phyloP scores from a whole-genome alignment of 2,329 filamentous ascomycete species.

The Phialocephala subalpina region DNA sequence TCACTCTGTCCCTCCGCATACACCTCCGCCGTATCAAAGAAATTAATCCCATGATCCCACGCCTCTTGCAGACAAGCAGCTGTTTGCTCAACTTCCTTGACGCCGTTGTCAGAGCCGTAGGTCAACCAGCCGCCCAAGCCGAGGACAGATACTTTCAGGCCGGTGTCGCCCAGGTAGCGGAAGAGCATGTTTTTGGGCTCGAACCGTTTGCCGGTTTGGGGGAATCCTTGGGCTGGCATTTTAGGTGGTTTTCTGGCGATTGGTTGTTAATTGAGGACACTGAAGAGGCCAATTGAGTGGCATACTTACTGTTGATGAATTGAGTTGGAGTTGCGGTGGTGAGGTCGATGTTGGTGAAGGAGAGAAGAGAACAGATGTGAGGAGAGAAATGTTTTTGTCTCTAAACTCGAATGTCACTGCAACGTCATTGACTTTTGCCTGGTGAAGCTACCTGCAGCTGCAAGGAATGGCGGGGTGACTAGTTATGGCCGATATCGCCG shows the following conservation, averaged over 20 bases:
- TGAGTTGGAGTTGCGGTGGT: background rate
- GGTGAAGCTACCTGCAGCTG: background rate
- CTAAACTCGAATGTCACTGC: background rate
- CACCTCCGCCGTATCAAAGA: conserved; percentile 61
- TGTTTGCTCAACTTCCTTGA: conserved; percentile 45
- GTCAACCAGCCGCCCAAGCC: conserved; percentile 76
- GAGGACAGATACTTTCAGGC: conserved; percentile 75
- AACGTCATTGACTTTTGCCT: conserved; percentile 15
- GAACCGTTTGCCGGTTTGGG: conserved; percentile 34
- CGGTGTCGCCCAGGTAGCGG: conserved; percentile 72
- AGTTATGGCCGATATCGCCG: conserved; percentile 1
- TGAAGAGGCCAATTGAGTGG: background rate
- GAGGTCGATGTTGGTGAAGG: background rate
- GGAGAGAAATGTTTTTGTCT: background rate
- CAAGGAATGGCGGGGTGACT: background rate
- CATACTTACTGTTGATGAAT: background rate
- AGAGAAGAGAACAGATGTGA: background rate
- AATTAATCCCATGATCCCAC: conserved; percentile 61
- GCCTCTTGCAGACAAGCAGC: conserved; percentile 58
- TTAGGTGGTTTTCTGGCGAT: conserved; percentile 10
- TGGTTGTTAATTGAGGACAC: background rate
- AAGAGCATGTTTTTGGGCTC: conserved; percentile 65
- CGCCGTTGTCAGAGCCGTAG: conserved; percentile 58
- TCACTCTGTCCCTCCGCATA: conserved; percentile 58
- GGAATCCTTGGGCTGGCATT: conserved; percentile 33